Base-by-base conservation (phyloP, 768 basidiomycete species). In the Collybia mongolica region DNA sequence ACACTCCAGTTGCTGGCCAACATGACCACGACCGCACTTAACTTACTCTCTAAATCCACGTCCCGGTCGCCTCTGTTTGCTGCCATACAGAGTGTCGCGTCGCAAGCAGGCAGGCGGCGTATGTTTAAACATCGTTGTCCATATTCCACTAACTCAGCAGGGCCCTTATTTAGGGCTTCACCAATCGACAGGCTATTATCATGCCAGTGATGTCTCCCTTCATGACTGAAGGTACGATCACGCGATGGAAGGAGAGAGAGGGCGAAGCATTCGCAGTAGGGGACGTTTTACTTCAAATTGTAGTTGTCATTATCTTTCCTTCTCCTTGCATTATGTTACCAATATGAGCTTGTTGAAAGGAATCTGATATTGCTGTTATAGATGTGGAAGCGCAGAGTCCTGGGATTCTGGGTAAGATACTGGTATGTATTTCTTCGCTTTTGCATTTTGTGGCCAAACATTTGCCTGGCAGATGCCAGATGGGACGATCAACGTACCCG, bases 171-270 rank as follows among this genome's bases (percentile, higher is more conserved):
- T 43, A 73, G 72, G 64, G 60, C 52, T 72, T 46, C 70, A 72
- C 54, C 60, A 62, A 24, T 70, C 59, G 67, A 46, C 65, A 71
- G 42, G 69, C 67, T 12, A 76, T 75, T 26, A 60, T 72, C 56
- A 93, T 93, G 89, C 91, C 92, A 26, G 88, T 89, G 46, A 86
- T 94, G 87, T 90, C 86, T 6, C 90, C 88, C n/a, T 86, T 89
- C 19, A 90, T 93, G 85, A 90, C 86, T 1, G 85, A 89, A 63
- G 91, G 90, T 23, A 89, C 84, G 0, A 84, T 94, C 50, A 73
- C 84, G 9, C 75, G 74, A 5, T 93, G 92, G 90, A 90, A 84
- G 68, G 84, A 84, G 69, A 76, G 74, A 51, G 88, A 88, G 63
- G 90, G 89, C 1, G 88, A 90, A 46, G 62, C 80, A 2, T 93